Evolutionary conservation across 73 alveolate species (phyloP), one percentile per base, ranked within the genome.

Genomic region (Paramecium sexaurelia): DNA sequence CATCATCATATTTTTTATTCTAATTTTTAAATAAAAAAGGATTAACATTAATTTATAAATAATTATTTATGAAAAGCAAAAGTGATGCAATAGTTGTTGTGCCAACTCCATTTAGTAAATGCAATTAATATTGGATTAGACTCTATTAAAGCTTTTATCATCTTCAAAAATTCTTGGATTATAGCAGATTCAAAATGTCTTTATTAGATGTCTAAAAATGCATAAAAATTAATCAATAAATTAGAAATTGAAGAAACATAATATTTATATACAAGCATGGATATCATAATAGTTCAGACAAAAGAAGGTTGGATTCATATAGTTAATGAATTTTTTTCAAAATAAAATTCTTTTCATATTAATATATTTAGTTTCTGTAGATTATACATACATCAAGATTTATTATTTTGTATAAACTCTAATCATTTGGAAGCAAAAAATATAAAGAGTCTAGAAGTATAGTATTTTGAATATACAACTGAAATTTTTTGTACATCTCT

Each of bases 51-150:
- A n/a, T n/a, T n/a, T n/a, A n/a, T n/a, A n/a, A n/a, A n/a, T n/a
- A n/a, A n/a, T n/a, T n/a, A n/a, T n/a, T n/a, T 45, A 45, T 45
- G 57, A 45, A 45, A 45, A 45, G 57, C 57, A 45, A 45, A 61
- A 61, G 83, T 6, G 83, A 61, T 61, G 83, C 83, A 26, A 29
- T 61, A 32, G 43, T 61, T 29, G 83, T 61, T 29, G 83, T 61
- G 39, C 83, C 83, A 61, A 61, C 83, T 10, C 39, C 27, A 10
- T 61, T 61, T 26, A 61, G 83, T 61, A 61, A 61, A 22, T 22
- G 10, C 43, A 61, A 32, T 61, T 61, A 32, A 3, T 61, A 61
- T 61, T 61, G 67, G 67, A 51, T 61, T 61, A 61, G 83, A 61
- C 26, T 61, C 83, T 61, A 61, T 61, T 32, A 61, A 61, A 61